A percentile compares a stretch with the other conserved stretches of the same genome.
These are phyloP conservation scores for Pseudocercospora cruenta DNA, from an alignment of 2,329 filamentous ascomycete genomes.

Conservation along the genomic window DNA sequence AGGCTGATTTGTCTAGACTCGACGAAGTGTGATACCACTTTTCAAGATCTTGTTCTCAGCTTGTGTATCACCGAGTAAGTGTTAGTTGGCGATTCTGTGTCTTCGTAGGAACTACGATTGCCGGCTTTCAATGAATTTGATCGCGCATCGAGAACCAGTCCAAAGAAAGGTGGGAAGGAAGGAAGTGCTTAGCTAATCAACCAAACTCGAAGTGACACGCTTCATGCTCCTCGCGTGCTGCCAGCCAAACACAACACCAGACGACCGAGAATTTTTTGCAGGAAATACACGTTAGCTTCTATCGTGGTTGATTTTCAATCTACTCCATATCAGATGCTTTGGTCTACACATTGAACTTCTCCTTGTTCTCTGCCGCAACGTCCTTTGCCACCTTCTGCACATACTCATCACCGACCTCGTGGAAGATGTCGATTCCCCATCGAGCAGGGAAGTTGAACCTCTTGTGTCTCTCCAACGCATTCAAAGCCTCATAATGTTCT, in stretches of 20 bases:
- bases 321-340: not conserved
- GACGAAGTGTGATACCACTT: not conserved
- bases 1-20: not conserved
- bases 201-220: too few species aligned
- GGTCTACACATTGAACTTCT: conserved; percentile 38
- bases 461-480: conserved; percentile 48
- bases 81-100: too few species aligned
- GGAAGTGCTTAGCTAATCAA: too few species aligned
- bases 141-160: too few species aligned
- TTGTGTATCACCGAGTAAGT: not conserved
- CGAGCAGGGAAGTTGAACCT: conserved; percentile 49
- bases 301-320: too few species aligned
- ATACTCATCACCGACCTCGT: conserved; percentile 46
- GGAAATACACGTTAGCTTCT: not conserved
- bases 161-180: not conserved
- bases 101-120: too few species aligned
- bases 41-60: not conserved
- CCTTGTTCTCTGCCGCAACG: conserved; percentile 42
- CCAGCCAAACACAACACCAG: too few species aligned
- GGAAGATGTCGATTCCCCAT: conserved; percentile 53
- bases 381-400: conserved; percentile 42
- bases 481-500: conserved; percentile 43
- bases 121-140: too few species aligned
- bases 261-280: too few species aligned
- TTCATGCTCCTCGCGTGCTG: too few species aligned